Conservation (phyloP, 2,329 filamentous ascomycete species). For the Sarocladium kiliense region DNA sequence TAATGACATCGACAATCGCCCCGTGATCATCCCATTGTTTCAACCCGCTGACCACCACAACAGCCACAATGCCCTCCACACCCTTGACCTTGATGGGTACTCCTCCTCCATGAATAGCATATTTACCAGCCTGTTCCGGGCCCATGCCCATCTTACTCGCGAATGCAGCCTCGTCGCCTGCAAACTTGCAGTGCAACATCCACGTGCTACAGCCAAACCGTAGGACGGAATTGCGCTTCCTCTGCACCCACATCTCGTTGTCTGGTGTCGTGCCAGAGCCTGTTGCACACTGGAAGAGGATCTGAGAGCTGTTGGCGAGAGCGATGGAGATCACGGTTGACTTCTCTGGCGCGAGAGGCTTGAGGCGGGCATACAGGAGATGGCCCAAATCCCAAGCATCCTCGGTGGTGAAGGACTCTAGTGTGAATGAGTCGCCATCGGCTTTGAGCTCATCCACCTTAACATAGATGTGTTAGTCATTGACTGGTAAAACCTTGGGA, state of each 20-base stretch:
- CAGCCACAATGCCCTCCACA: slow-evolving; percentile 70
- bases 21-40: slow-evolving; percentile 75
- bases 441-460: slow-evolving; percentile 24
- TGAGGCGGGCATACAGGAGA: slow-evolving; percentile 58
- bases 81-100: slow-evolving; percentile 67
- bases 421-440: slow-evolving; percentile 37
- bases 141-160: slow-evolving; percentile 59
- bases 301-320: slow-evolving; percentile 51
- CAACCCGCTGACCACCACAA: slow-evolving; percentile 71
- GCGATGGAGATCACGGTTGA: slow-evolving; percentile 60
- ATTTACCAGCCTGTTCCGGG: slow-evolving; percentile 49
- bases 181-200: slow-evolving; percentile 65
- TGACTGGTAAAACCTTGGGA: neutral
- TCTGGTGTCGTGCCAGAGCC: slow-evolving; percentile 65
- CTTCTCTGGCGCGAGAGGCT: slow-evolving; percentile 32
- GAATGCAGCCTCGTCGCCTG: slow-evolving; percentile 60
- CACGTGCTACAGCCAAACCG: slow-evolving; percentile 67
- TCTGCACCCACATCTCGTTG: slow-evolving; percentile 63
- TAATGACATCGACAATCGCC: slow-evolving; percentile 65
- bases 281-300: slow-evolving; percentile 66
- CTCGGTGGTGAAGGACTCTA: slow-evolving; percentile 53
- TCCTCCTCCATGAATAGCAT: slow-evolving; percentile 74
- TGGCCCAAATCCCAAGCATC: slow-evolving; percentile 63
- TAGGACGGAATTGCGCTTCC: slow-evolving; percentile 68
- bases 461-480: neutral